Conservation (phyloP, 2,329 filamentous ascomycete genomes). For the Colletotrichum sp. region DNA sequence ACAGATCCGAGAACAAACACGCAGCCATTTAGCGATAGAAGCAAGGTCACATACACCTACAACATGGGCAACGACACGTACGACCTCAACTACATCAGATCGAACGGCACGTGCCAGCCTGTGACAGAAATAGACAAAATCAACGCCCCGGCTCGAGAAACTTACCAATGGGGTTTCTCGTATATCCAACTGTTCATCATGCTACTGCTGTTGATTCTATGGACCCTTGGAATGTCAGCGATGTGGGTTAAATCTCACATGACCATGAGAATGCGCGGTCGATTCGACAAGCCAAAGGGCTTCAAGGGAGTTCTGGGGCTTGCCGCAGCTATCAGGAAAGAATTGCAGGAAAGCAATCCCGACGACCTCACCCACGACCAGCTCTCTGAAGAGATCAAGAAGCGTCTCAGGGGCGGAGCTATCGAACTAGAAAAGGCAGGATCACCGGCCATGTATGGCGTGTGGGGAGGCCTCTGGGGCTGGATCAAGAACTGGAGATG, state of each 20-base stretch:
- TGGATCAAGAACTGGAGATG: slow-evolving; percentile 11
- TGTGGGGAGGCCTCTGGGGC: neutral
- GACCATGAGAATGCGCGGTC: neutral
- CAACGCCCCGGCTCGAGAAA: neutral
- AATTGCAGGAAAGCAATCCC: slow-evolving; percentile 18
- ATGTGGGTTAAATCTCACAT: slow-evolving; percentile 24
- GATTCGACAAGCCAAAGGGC: neutral
- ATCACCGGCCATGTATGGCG: neutral
- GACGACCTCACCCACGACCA: slow-evolving; percentile 20
- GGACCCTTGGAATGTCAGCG: slow-evolving; percentile 23
- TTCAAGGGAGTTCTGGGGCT: slow-evolving; percentile 17
- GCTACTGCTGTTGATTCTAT: slow-evolving; percentile 16
- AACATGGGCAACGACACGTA: slow-evolving; percentile 18
- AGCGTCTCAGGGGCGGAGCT: slow-evolving; percentile 22
- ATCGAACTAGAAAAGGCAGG: slow-evolving; percentile 16
- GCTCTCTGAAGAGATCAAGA: slow-evolving; percentile 21
- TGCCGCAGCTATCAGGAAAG: neutral
- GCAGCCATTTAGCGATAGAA: neutral
- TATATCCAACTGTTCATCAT: slow-evolving; percentile 26
- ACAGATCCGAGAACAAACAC: slow-evolving; percentile 1
- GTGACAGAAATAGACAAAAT: neutral
- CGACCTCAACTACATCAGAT: slow-evolving; percentile 13
- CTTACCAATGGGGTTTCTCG: slow-evolving; percentile 31
- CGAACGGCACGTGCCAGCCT: slow-evolving; percentile 25
- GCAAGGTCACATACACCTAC: neutral